Conservation (phyloP, 2,329 filamentous ascomycete species). For the Fusarium nelsonii region DNA sequence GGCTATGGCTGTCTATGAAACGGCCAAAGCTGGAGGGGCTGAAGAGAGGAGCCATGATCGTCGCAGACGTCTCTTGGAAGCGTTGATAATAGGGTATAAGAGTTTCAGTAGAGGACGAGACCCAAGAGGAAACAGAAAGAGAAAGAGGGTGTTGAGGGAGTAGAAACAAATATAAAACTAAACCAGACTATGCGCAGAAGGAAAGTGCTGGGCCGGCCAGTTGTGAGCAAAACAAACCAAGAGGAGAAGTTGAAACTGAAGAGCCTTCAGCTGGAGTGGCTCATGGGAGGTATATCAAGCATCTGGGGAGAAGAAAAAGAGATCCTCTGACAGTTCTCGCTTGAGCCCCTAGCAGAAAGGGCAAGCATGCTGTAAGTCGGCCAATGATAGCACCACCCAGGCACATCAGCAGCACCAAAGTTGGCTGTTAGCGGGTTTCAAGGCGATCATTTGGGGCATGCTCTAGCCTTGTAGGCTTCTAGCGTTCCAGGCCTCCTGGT, state of each 20-base stretch:
- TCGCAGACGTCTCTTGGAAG: constrained; percentile 14
- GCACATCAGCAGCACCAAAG: constrained; percentile 35
- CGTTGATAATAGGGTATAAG: constrained; percentile 17
- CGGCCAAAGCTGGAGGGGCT: constrained; percentile 43
- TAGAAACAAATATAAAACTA: constrained; percentile 36
- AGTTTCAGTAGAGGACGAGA: constrained; percentile 34
- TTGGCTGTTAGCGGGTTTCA: constrained; percentile 40
- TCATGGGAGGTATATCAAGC: constrained; percentile 44
- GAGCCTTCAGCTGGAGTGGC: constrained; percentile 41
- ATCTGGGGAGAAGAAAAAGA: constrained; percentile 31
- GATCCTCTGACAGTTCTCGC: constrained; percentile 41
- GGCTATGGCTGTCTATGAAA: constrained; percentile 35
- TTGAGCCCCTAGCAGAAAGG: constrained; percentile 38
- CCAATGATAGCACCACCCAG: constrained; percentile 25
- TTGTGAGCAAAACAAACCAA: constrained; percentile 35
- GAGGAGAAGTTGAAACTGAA: constrained; percentile 43
- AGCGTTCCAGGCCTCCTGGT: constrained; percentile 32
- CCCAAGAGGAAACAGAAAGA: constrained; percentile 33
- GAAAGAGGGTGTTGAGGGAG: constrained; percentile 29
- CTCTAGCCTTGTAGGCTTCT: constrained; percentile 35
- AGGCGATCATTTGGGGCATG: constrained; percentile 36
- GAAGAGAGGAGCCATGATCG: constrained; percentile 44
- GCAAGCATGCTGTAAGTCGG: constrained; percentile 5
- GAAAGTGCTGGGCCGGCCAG: constrained; percentile 44
- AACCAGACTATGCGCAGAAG: constrained; percentile 22